phyloP scores from a whole-genome alignment of 768 basidiomycete genomes.

The Suillus occidentalis region DNA sequence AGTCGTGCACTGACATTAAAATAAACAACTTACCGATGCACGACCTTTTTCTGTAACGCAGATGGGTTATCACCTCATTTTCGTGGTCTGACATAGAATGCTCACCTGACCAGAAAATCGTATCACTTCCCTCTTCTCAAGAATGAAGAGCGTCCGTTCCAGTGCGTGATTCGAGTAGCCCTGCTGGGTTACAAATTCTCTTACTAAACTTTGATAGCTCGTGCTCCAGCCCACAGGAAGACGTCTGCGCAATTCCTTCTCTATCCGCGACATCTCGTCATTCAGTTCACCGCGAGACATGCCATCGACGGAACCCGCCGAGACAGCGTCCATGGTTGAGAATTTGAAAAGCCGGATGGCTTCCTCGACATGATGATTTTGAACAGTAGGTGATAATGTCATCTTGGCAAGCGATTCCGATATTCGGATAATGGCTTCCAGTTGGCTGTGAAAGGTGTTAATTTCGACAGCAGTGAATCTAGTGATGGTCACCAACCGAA shows the following conservation, averaged over 20 bases:
- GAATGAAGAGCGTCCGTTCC: slow-evolving; percentile 84
- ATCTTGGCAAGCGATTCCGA: slow-evolving; percentile 96
- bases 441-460: slow-evolving; percentile 52
- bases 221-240: slow-evolving; percentile 96
- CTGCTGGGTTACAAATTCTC: slow-evolving; percentile 92
- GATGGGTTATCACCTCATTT: slow-evolving; percentile 7
- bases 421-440: slow-evolving; percentile 98
- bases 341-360: slow-evolving; percentile 97
- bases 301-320: slow-evolving; percentile 91
- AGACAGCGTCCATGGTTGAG: slow-evolving; percentile 99
- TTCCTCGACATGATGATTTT: slow-evolving; percentile 94
- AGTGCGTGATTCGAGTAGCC: slow-evolving; percentile 89
- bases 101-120: slow-evolving; percentile 75
- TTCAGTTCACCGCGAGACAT: slow-evolving; percentile 88
- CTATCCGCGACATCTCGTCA: slow-evolving; percentile 90
- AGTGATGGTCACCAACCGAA: slow-evolving; percentile 61
- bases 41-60: slow-evolving; percentile 51
- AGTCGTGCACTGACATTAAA: not conserved
- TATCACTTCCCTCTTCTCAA: slow-evolving; percentile 96
- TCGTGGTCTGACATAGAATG: not conserved
- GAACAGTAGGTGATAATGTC: slow-evolving; percentile 82
- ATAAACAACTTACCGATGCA: slow-evolving; percentile 40
- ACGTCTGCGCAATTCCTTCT: slow-evolving; percentile 78
- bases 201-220: slow-evolving; percentile 88
- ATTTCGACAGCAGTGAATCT: slow-evolving; percentile 7